Evolutionary conservation across 2,329 filamentous ascomycete species (phyloP), one percentile per base, ranked within the genome.

Genomic region (Trichoderma aggressivum): DNA sequence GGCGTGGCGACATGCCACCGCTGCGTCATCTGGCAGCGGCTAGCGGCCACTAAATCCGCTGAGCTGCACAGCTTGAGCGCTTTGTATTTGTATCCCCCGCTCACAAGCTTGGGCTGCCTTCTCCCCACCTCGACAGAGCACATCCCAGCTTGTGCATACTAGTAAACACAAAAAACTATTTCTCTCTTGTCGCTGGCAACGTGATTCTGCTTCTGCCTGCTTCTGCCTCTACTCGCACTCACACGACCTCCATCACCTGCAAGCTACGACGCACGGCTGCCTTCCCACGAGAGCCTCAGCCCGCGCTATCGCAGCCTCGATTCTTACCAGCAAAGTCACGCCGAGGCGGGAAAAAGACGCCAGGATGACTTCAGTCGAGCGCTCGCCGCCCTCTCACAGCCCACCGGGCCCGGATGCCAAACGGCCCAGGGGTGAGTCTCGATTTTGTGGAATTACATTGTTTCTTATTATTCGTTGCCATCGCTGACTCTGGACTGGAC

Each of bases 341-440:
- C 59, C 26, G 43, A 70, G 60, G 24, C 32, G 36, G 28, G 28
- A 62, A 36, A 16, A 24, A 60, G 18, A 53, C 72, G 72, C 73
- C 77, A 80, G 75, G 70, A 86, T 85, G 84, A 80, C 83, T 71
- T 79, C 83, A 71, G 77, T 84, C 55, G 79, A 82, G 50, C 77
- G 76, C 47, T 79, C 83, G 10, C 77, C 81, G 32, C 73, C 80
- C 63, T n/a, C 58, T 50, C 84, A 85, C 73, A 81, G 81, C 67
- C 84, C 85, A 74, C 81, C 82, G 26, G 78, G 79, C 32, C 80
- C 78, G 43, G 79, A 82, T 73, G 77, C 75, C 66, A 82, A 83
- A 74, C 81, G 84, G 60, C 85, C 85, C 70, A 85, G 82, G 75
- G 85, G 85, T 86, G 76, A 71, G 80, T 32, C 26, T 43, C 34